Percentiles rank a stretch among this genome's conserved stretches.
These are phyloP conservation scores for Termitomyces sp. DNA, from an alignment of 768 basidiomycete species.

Conservation along the genomic window DNA sequence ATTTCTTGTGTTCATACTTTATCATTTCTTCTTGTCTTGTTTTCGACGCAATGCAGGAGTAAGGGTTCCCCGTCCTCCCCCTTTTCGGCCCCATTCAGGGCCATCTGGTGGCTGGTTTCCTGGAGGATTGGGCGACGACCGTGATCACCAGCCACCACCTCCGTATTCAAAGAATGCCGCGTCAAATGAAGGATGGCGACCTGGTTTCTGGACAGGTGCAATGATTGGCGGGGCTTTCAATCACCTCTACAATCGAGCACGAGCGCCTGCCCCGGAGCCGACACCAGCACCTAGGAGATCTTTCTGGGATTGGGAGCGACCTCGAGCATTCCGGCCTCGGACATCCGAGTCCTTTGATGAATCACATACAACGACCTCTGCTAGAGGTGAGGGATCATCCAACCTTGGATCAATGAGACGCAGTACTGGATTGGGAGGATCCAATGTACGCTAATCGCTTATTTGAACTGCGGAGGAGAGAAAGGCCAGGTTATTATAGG, in stretches of 20 bases:
- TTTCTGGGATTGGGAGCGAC: conserved; percentile 59
- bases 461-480: not conserved
- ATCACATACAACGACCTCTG: conserved; percentile 18
- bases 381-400: conserved; percentile 56
- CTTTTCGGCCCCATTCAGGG: conserved; percentile 24
- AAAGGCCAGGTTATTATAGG: too few relatives aligned
- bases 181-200: conserved; percentile 38
- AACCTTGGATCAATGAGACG: conserved; percentile 65
- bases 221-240: conserved; percentile 66
- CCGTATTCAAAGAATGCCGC: conserved; percentile 47
- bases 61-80: conserved; percentile 25
- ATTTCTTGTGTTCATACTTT: conserved; percentile 47
- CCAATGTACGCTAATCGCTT: conserved; percentile 51
- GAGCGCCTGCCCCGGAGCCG: conserved; percentile 2
- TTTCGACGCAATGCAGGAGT: conserved; percentile 24
- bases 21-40: conserved; percentile 55
- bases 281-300: conserved; percentile 15
- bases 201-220: conserved; percentile 86
- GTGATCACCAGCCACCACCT: conserved; percentile 45
- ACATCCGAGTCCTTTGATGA: conserved; percentile 21
- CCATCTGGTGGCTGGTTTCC: conserved; percentile 50
- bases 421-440: conserved; percentile 79
- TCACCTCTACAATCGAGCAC: conserved; percentile 40
- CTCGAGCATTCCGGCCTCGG: conserved; percentile 21
- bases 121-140: conserved; percentile 33